A percentile compares a stretch with the other conserved stretches of the same genome.
phyloP scores from a whole-genome alignment of 2,329 filamentous ascomycete species.

The Stemphylium lycopersici region DNA sequence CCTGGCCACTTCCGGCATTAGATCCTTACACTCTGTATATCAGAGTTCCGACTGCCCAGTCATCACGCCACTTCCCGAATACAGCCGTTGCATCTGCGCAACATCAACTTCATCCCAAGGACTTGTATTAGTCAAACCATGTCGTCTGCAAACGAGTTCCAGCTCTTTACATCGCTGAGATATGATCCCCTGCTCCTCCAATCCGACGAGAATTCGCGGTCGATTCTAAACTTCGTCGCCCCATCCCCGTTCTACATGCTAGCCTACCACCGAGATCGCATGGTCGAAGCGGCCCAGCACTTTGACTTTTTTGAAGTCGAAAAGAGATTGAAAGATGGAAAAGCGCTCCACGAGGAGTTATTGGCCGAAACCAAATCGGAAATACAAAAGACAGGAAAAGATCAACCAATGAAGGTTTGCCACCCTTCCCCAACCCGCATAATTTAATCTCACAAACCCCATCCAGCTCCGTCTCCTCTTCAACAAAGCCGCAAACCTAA shows the following conservation, averaged over 20 bases:
- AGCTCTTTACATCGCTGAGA: slow-evolving; percentile 49
- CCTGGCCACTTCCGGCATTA: too few relatives aligned
- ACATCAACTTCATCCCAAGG: not conserved
- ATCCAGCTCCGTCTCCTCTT: slow-evolving; percentile 63
- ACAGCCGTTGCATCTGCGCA: not conserved
- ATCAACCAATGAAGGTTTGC: slow-evolving; percentile 38
- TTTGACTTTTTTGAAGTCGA: slow-evolving; percentile 54
- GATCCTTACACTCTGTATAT: too few relatives aligned
- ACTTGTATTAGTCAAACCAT: slow-evolving; percentile 11
- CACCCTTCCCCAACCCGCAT: not conserved
- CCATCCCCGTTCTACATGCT: slow-evolving; percentile 78
- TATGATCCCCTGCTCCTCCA: slow-evolving; percentile 47
- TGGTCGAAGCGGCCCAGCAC: slow-evolving; percentile 65
- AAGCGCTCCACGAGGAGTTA: slow-evolving; percentile 42
- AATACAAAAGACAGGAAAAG: slow-evolving; percentile 24
- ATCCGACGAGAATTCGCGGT: slow-evolving; percentile 54
- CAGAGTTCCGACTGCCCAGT: not conserved
- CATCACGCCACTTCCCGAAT: not conserved
- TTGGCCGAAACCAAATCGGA: slow-evolving; percentile 40
- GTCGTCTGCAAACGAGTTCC: slow-evolving; percentile 35
- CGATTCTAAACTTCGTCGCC: slow-evolving; percentile 55
- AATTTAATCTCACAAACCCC: not conserved
- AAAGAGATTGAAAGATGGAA: slow-evolving; percentile 42
- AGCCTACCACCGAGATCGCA: slow-evolving; percentile 75
- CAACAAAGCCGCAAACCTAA: slow-evolving; percentile 43